Evolutionary conservation across 2,329 filamentous ascomycete species (phyloP), one percentile per base, ranked within the genome.

Genomic region (Arthrobotrys iridis): DNA sequence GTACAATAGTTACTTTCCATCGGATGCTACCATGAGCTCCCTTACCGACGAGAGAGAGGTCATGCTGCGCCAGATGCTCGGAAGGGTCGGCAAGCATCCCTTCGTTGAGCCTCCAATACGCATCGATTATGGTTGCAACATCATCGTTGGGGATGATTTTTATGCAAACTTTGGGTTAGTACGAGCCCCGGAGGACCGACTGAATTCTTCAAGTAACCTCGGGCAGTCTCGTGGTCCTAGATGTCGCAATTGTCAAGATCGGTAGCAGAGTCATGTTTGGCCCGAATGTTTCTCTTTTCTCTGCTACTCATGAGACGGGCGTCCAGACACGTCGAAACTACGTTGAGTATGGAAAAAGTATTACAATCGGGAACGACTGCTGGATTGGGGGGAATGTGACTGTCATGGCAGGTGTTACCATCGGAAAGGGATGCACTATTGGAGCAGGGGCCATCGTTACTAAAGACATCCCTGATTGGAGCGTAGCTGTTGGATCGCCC

Each of bases 381-480:
- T 93, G 91, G 91, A 82, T 94, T 28, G 91, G 89, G 0, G 91
- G 91, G 0, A 90, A 89, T 79, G 88, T 88, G 3, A 87, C 85
- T 20, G 87, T 96, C 15, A 83, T 93, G 45, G 88, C 91, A 0
- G 93, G 93, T 0, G 88, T 96, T 22, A 93, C 87, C 0, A 90
- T 96, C 77, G 93, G 93, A 0, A 85, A 86, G 64, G 92, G 93
- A 0, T 85, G 84, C 3, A 91, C 89, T 0, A 86, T 96, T 74
- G 93, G 92, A 0, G 93, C 93, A 0, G 92, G 90, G 0, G 92
- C 90, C 80, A 91, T 96, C 2, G 92, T 96, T 22, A 95, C 91
- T 1, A 95, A 84, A 83, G 85, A 90, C 81, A 86, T 92, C n/a
- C 85, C 88, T 3, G 85, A 87, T 5, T 89, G 87, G 77, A 85